Base-by-base conservation (phyloP, 2,329 filamentous ascomycete species). In the Trichoderma oligosporum region DNA sequence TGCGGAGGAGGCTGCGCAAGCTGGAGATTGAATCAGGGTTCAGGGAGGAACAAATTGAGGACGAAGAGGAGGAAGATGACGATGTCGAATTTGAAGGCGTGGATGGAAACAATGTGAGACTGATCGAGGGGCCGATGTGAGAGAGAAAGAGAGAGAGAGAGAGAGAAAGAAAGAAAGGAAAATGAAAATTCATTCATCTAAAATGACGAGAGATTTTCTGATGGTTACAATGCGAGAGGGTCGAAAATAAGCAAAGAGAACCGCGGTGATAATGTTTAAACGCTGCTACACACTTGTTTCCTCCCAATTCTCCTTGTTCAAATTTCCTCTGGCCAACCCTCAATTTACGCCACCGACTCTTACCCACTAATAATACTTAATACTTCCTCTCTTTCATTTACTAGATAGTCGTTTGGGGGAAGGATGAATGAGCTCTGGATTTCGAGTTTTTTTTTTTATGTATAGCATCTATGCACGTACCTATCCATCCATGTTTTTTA, bases 1-100 rank as follows among this genome's bases (percentile, higher is more conserved):
- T 96, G 87, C 86, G 91, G 66, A 81, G 84, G 54, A 81, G 92
- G 39, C 78, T 99, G 62, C 75, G 82, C 54, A 82, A 82, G 69
- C 80, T 87, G 64, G 84, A 86, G 61, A 80, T 97, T 12, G 89
- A 96, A 60, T 87, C 85, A 58, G 88, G 88, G 0, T 96, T 96
- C 67, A 84, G 88, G 66, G 86, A 89, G 18, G 84, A 85, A 56
- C 78, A 82, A 7, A 82, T 79, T 44, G 79, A 77, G 39, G 78
- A 81, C 4, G 79, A 82, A 44, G 78, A 82, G 1, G 87, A 90
- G 5, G 82, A 84, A 2, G 83, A 86, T 1, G 80, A 81, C 1
- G 79, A 80, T 25, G 61, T 73, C 24, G 75, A 75, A 41, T 68
- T 73, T 57, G 74, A 73, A 38, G 73, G 70, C 7, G 70, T 71